Evolutionary conservation across 495 filamentous ascomycete genomes (phyloP), one percentile per base, ranked within the genome.

Genomic region (Cudoniella acicularis): DNA sequence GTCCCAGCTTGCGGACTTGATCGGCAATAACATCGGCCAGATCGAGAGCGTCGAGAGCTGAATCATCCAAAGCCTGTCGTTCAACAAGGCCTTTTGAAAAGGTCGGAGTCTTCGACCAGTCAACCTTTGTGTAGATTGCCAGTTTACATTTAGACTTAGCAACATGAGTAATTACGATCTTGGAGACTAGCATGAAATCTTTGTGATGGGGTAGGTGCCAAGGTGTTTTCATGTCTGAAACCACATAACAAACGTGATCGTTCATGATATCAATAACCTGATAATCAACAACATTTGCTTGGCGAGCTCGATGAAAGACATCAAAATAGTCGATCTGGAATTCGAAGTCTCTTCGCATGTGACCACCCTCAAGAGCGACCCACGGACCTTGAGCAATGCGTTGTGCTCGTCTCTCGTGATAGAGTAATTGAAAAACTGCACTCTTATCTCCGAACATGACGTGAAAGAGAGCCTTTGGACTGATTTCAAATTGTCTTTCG

Each of bases 371-470:
- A 2, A 83, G 74, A 46, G 82, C 77, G 23, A 79, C 74, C 94
- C 94, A 98, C 0, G 92, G 89, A 1, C 87, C 86, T 73, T 96
- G 95, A n/a, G 87, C 83, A 64, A 80, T 83, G 79, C 89, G 81
- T 71, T 86, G 81, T 16, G 91, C 92, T 70, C 85, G 83, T 52
- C 91, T 83, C 71, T 96, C 90, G 64, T 90, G 86, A 65, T 97
- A 92, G 20, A 98, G 77, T 61, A 90, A 85, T 65, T 95, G 92
- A 79, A 96, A 98, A 30, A 98, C 86, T 43, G 90, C 87, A 73
- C 89, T 93, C 71, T 90, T 95, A 69, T 98, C 94, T 25, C 94
- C 94, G 66, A 97, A 98, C 54, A 98, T 80, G 10, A 97, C 87
- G 66, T 98, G 94, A 72, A 97, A 98, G 27, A 96, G 80, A 1